Conservation (phyloP, 768 basidiomycete genomes). For the Pulveroboletus sp. region DNA sequence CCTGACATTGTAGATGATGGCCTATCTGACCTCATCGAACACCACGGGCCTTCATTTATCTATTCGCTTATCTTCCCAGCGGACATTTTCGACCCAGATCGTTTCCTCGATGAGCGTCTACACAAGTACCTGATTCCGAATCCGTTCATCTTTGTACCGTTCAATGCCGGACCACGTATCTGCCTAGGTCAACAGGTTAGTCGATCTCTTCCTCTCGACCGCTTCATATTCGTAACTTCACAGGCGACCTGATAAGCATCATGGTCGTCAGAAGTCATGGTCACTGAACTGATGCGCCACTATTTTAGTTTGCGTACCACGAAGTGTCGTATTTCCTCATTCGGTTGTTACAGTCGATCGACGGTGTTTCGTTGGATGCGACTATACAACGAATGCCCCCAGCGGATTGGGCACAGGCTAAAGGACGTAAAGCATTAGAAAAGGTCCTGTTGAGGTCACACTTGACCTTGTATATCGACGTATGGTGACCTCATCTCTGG, state of each 20-base stretch:
- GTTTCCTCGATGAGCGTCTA: slow-evolving; percentile 59
- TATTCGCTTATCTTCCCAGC: slow-evolving; percentile 5
- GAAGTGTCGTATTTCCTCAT: slow-evolving; percentile 54
- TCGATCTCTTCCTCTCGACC: no score
- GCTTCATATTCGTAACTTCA: no score
- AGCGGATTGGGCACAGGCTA: slow-evolving; percentile 30
- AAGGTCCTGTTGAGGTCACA: slow-evolving; percentile 38
- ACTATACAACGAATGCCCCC: slow-evolving; percentile 36
- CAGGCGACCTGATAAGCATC: no score
- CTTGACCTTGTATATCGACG: slow-evolving; percentile 43
- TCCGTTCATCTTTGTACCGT: slow-evolving; percentile 68
- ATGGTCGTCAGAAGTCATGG: no score
- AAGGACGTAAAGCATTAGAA: slow-evolving; percentile 39
- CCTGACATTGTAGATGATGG: neutral
- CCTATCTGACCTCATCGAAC: neutral
- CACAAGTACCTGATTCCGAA: slow-evolving; percentile 53
- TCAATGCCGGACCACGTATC: slow-evolving; percentile 66
- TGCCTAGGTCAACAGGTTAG: slow-evolving; percentile 51
- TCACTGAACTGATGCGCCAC: no score
- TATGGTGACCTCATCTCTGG: slow-evolving; percentile 1
- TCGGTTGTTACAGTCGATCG: slow-evolving; percentile 50
- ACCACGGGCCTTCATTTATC: no score
- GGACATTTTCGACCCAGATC: slow-evolving; percentile 58
- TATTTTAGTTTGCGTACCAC: slow-evolving; percentile 51
- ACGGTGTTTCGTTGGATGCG: slow-evolving; percentile 37